Conservation (phyloP, 2,329 filamentous ascomycete genomes). For the Juglanconis sp. region DNA sequence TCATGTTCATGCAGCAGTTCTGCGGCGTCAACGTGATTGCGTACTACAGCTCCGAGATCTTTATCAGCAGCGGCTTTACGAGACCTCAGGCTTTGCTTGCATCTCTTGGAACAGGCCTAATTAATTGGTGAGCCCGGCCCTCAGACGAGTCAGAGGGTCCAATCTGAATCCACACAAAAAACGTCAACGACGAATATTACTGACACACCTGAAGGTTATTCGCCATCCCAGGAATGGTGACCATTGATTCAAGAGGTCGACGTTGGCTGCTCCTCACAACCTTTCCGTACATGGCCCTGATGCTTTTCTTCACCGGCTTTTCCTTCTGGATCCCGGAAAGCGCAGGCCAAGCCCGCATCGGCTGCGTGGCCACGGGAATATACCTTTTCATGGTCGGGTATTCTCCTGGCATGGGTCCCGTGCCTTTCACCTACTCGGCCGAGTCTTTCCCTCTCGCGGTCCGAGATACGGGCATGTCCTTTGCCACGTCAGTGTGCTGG, state of each 20-base stretch:
- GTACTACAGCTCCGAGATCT: slow-evolving; percentile 50
- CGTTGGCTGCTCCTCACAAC: no score
- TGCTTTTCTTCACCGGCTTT: slow-evolving; percentile 54
- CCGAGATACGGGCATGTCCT: slow-evolving; percentile 69
- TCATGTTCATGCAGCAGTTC: slow-evolving; percentile 67
- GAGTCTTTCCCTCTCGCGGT: slow-evolving; percentile 71
- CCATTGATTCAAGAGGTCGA: no score
- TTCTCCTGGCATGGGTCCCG: slow-evolving; percentile 55
- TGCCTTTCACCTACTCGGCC: slow-evolving; percentile 67
- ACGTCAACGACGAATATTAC: no score
- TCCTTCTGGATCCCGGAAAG: slow-evolving; percentile 43
- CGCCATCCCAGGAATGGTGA: no score
- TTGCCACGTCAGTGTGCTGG: slow-evolving; percentile 64
- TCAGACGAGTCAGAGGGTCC: no score
- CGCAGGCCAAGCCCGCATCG: slow-evolving; percentile 30
- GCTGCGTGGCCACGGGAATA: slow-evolving; percentile 46
- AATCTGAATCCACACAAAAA: no score
- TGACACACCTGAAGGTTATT: no score
- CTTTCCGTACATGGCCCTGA: slow-evolving; percentile 50
- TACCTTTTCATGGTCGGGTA: slow-evolving; percentile 29
- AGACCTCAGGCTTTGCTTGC: slow-evolving; percentile 38
- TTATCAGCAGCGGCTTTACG: slow-evolving; percentile 42
- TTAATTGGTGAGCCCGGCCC: no score
- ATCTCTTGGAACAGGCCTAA: no score
- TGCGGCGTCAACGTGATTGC: slow-evolving; percentile 23